phyloP scores from a whole-genome alignment of 257 asterid species.

The Solanum verrucosum region DNA sequence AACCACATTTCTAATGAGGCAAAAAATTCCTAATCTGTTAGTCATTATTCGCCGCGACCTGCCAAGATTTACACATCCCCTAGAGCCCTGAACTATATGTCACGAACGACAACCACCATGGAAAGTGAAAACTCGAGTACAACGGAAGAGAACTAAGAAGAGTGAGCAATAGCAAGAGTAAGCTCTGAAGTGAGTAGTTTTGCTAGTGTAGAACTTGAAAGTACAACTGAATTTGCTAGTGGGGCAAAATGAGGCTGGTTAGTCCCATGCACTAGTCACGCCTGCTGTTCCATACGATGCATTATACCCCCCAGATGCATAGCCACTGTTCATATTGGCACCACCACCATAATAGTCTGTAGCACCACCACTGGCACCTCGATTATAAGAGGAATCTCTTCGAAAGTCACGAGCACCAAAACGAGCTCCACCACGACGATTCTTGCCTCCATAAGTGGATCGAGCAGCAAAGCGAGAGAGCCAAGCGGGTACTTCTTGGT shows the following conservation, averaged over 20 bases:
- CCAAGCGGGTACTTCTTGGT: conserved; percentile 97
- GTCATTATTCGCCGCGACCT: conserved; percentile 14
- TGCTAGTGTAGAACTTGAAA: background rate
- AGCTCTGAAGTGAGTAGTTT: conserved; percentile 3
- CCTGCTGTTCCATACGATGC: conserved; percentile 51
- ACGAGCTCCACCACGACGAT: conserved; percentile 66
- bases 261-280: conserved; percentile 82
- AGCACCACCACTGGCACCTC: conserved; percentile 23
- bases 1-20: conserved; percentile 12
- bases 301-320: conserved; percentile 34
- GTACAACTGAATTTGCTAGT: background rate
- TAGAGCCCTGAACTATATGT: background rate
- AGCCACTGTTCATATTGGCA: conserved; percentile 15
- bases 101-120: background rate
- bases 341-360: conserved; percentile 54
- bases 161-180: background rate
- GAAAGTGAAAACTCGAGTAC: background rate
- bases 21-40: conserved; percentile 21
- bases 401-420: conserved; percentile 84
- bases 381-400: conserved; percentile 36
- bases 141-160: background rate
- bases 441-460: conserved; percentile 36
- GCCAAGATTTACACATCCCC: background rate
- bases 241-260: background rate
- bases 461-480: conserved; percentile 66